Base-by-base conservation (phyloP, 768 basidiomycete species). In the Suillus decipiens region DNA sequence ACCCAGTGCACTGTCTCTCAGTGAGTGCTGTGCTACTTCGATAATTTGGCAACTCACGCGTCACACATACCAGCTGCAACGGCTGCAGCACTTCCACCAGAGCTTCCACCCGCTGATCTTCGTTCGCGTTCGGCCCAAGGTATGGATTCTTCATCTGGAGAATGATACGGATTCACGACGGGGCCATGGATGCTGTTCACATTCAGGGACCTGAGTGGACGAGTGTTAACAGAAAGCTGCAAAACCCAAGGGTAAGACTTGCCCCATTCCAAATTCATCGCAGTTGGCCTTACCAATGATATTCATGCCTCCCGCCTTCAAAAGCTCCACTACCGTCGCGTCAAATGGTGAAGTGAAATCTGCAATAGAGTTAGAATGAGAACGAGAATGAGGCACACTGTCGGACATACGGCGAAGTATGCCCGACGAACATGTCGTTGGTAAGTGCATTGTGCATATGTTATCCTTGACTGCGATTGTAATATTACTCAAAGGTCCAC, bases 231-330 rank as follows among this genome's bases (percentile, higher is more conserved):
- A 34, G 31, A 33, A 28, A 34, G 22, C 36, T 34, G 39, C 47
- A 7, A 43, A 12, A 19, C 9, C 53, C 36, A 39, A 61, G 24
- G 61, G 37, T 4, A 10, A 37, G 45, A 75, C 87, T 22, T 63
- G 95, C 90, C 96, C 96, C 96, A 99, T 99, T 1, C 96, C 96
- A 75, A 99, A 99, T 76, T 99, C 96, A 72, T 99, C 96, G 74
- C 94, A 93, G 71, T 96, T 96, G 1, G 95, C 89, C 77, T 97
- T 97, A 1, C 95, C 96, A 2, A 90, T 70, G 12, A 98, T 82
- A 19, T 85, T 75, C 0, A 89, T 94, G 0, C 94, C 95, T 0
- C 69, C 69, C 0, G 78, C 65, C 1, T 81, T 79, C 2, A 99
- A 75, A 11, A 88, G 76, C 5, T 76, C 64, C 0, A 97, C 92